phyloP scores from a whole-genome alignment of 176 grass and related monocot genomes.

The bread wheat (Triticum aestivum) region IWGSC_CS_RefSeq_v2.1 NC_057798.1:704384659-704385158 shows the following conservation, averaged over 20 bases:
- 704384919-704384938: slow-evolving; percentile 36
- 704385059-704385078: too few relatives aligned
- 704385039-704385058: too few relatives aligned
- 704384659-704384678: not conserved
- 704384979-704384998: slow-evolving; percentile 3
- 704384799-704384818: slow-evolving; percentile 79
- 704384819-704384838: slow-evolving; percentile 38
- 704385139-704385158: too few relatives aligned
- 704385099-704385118: too few relatives aligned
- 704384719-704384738: slow-evolving; percentile 78
- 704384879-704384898: slow-evolving; percentile 42
- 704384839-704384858: slow-evolving; percentile 48
- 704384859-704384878: slow-evolving; percentile 39
- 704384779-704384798: slow-evolving; percentile 48
- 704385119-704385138: too few relatives aligned
- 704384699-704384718: slow-evolving; percentile 31
- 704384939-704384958: slow-evolving; percentile 41
- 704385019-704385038: too few relatives aligned
- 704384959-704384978: slow-evolving; percentile 33
- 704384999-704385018: too few relatives aligned
- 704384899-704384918: slow-evolving; percentile 79
- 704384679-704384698: slow-evolving; percentile 58
- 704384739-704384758: slow-evolving; percentile 40
- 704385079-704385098: too few relatives aligned
- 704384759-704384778: slow-evolving; percentile 45